Evolutionary conservation across 805 yeast genomes (phyloP).

Genomic region (Hemisphaericaspora nanyangensis): DNA sequence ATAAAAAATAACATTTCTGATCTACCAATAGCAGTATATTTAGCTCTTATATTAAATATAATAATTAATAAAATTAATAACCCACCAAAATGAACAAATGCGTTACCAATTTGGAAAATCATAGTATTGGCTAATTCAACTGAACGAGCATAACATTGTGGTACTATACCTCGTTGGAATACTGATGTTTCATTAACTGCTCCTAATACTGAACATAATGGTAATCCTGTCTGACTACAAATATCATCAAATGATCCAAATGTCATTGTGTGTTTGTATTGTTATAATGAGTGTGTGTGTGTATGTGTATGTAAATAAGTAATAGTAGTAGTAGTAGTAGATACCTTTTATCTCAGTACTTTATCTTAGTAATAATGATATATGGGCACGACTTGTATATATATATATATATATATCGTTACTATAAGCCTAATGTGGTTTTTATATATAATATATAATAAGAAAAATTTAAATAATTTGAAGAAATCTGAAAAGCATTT

Average conservation of each 20-base stretch:
- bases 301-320: not conserved
- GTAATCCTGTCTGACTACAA: conserved; percentile 68
- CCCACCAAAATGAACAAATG: conserved; percentile 78
- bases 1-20: conserved; percentile 77
- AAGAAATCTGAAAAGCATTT: too few species aligned
- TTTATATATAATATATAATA: too few species aligned
- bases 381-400: too few species aligned
- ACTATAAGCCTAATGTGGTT: too few species aligned
- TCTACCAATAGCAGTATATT: conserved; percentile 94
- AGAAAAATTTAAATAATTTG: too few species aligned
- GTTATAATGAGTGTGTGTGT: not conserved
- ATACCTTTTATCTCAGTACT: too few species aligned
- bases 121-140: conserved; percentile 87
- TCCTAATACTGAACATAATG: conserved; percentile 73
- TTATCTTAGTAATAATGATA: too few species aligned
- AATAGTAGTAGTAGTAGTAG: not conserved
- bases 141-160: conserved; percentile 80
- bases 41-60: conserved; percentile 70
- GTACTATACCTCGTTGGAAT: conserved; percentile 58
- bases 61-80: conserved; percentile 63
- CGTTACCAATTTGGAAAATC: conserved; percentile 84
- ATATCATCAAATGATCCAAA: conserved; percentile 64
- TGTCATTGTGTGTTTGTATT: conserved; percentile 36
- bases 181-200: conserved; percentile 36
- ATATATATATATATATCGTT: too few species aligned